phyloP scores from a whole-genome alignment of 2,329 filamentous ascomycete species.

The Aspergillus felis region DNA sequence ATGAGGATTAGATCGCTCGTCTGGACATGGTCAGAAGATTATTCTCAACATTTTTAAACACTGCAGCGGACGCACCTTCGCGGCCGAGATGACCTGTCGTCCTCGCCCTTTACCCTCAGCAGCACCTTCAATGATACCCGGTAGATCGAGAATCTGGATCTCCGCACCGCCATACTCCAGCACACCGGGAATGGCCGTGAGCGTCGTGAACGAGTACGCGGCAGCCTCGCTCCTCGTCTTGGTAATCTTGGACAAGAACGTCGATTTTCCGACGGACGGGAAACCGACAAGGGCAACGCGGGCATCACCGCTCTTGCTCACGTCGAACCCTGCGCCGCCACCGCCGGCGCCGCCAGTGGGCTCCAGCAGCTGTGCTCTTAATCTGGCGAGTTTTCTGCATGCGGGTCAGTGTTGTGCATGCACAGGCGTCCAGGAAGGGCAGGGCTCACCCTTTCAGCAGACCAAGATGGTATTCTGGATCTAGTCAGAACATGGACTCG shows the following conservation, averaged over 20 bases:
- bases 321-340: conserved; percentile 78
- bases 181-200: conserved; percentile 95
- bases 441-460: conserved; percentile 81
- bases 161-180: conserved; percentile 97
- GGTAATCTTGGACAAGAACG: conserved; percentile 97
- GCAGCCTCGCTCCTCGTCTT: conserved; percentile 96
- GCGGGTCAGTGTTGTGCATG: conserved; percentile 15
- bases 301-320: conserved; percentile 94
- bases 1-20: conserved; percentile 96
- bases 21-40: conserved; percentile 28
- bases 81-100: conserved; percentile 92
- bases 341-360: conserved; percentile 76
- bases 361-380: conserved; percentile 90
- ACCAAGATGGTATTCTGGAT: conserved; percentile 91
- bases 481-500: conserved; percentile 8
- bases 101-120: conserved; percentile 93
- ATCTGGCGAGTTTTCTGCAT: conserved; percentile 86
- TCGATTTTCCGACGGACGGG: conserved; percentile 97
- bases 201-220: conserved; percentile 93
- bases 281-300: conserved; percentile 98
- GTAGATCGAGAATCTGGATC: conserved; percentile 95
- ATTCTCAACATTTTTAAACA: not conserved
- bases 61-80: conserved; percentile 58
- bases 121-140: conserved; percentile 96
- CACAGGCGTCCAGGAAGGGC: not conserved